Evolutionary conservation across 805 yeast genomes (phyloP).

Genomic region (Martiniozyma abietophila): DNA sequence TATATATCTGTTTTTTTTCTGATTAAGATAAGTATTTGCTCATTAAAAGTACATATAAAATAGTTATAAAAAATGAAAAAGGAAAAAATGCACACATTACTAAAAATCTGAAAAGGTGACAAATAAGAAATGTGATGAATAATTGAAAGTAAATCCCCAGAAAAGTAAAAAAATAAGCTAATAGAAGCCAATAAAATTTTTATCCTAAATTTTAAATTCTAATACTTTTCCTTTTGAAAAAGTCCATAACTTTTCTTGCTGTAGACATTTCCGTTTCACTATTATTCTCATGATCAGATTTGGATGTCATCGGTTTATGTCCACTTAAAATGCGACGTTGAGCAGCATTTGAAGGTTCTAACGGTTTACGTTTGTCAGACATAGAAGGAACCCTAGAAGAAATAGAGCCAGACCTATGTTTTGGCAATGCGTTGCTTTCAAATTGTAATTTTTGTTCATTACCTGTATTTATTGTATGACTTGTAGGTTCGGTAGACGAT

Average conservation of each 20-base stretch:
- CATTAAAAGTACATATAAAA: no score
- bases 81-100: neutral
- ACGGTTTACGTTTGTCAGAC: no score
- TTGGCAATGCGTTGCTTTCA: no score
- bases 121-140: neutral
- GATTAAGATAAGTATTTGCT: neutral
- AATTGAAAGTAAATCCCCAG: neutral
- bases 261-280: slow-evolving; percentile 55
- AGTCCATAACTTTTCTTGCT: slow-evolving; percentile 69
- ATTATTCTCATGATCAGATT: slow-evolving; percentile 19
- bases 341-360: slow-evolving; percentile 11
- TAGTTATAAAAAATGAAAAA: slow-evolving; percentile 1
- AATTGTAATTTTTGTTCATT: no score
- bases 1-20: no score
- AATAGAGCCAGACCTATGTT: no score
- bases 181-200: neutral
- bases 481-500: slow-evolving; percentile 12
- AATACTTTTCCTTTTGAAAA: slow-evolving; percentile 58
- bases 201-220: slow-evolving; percentile 28
- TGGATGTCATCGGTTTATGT: no score
- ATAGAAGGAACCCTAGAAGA: no score
- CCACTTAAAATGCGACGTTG: slow-evolving; percentile 6
- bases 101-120: neutral
- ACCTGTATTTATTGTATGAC: no score
- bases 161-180: slow-evolving; percentile 1